Evolutionary conservation across 495 filamentous ascomycete species (phyloP), one percentile per base, ranked within the genome.

Genomic region (Daldinia caldariorum): DNA sequence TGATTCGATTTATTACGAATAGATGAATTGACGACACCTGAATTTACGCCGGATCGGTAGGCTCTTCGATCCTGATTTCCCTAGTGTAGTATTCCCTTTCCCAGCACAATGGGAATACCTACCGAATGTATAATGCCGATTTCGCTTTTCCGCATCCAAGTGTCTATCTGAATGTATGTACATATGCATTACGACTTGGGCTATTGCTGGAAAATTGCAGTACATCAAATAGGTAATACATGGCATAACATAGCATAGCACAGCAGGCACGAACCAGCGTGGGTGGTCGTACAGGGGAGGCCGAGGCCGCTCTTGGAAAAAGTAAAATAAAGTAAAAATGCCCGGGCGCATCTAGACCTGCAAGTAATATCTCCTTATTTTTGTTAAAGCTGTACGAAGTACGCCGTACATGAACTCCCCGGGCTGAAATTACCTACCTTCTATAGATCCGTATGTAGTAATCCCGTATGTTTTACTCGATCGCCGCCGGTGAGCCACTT

Each of bases 291-390:
- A 66, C 69, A 58, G 55, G 65, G 63, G 65, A 59, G 37, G 64
- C 51, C 64, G 70, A 72, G 65, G 64, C 69, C 64, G 64, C 64
- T 72, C 64, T 61, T 43, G 49, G 49, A 50, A 59, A 14, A 51
- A 51, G 26, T 26, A 26, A 26, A 26, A 26, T 26, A 26, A 26
- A 26, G n/a, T 56, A 57, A 58, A 68, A 49, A 58, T 61, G 69
- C 53, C 64, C 69, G 64, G 69, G 69, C 69, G 64, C 70, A 68
- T 72, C 70, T 72, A 64, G 70, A 72, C 70, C 70, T 72, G 70
- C 70, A 72, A 72, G 70, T 72, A 72, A 72, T 72, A 61, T 68
- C 56, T 64, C 51, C 56, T 64, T 43, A 39, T 31, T 67, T 60
- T 60, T 61, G 53, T 71, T 47, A 68, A 68, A 64, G 63, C 26